Conservation (phyloP, 2,329 filamentous ascomycete species). For the Botrytis elliptica region DNA sequence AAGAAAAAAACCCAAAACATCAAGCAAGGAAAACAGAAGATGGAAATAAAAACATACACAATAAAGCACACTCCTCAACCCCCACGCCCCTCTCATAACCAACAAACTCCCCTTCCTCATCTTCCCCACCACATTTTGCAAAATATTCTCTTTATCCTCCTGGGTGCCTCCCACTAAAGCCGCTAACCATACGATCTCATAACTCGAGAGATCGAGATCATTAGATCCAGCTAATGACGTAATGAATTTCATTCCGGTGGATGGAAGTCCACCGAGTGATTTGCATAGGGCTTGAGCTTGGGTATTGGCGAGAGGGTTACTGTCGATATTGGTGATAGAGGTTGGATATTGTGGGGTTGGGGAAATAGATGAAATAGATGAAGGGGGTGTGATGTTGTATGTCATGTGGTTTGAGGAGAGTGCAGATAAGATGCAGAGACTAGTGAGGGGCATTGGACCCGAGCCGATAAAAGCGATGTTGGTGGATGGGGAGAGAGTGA, state of each 20-base stretch:
- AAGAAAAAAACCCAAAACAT: neutral
- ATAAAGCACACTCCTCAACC: constrained; percentile 48
- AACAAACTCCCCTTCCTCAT: constrained; percentile 47
- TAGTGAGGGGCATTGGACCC: constrained; percentile 50
- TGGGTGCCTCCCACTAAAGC: constrained; percentile 48
- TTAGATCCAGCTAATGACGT: constrained; percentile 39
- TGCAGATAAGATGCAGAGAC: constrained; percentile 44
- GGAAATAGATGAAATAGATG: neutral
- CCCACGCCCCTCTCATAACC: constrained; percentile 47
- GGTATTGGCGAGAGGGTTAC: constrained; percentile 40
- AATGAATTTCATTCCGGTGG: constrained; percentile 41
- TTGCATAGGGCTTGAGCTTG: constrained; percentile 38
- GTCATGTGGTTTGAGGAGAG: constrained; percentile 32
- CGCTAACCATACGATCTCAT: constrained; percentile 51
- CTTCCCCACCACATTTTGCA: constrained; percentile 40
- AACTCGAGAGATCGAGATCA: constrained; percentile 36
- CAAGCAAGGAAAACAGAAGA: neutral
- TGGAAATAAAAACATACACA: constrained; percentile 40
- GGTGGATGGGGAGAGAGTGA: constrained; percentile 35
- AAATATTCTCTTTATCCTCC: constrained; percentile 44
- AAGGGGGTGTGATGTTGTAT: neutral
- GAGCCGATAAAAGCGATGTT: constrained; percentile 51
- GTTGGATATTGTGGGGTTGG: neutral
- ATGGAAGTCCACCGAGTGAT: constrained; percentile 36
- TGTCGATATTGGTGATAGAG: constrained; percentile 43